These are phyloP conservation scores for Cardamine occulta DNA, from an alignment of 345 rosid genomes.

Conservation along the genomic window DNA sequence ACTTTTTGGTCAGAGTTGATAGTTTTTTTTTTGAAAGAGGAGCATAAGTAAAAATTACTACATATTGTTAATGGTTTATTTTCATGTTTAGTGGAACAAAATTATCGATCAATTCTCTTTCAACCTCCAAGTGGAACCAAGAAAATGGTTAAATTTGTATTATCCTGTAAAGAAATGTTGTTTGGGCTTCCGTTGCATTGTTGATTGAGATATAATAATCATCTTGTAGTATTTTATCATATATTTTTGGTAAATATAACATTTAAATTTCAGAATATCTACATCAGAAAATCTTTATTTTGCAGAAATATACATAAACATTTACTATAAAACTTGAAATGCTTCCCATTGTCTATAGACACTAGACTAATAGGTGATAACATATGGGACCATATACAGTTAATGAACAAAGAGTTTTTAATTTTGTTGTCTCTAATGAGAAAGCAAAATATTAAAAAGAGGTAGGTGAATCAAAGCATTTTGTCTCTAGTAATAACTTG, in stretches of 20 bases:
- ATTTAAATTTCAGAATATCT: slow-evolving; percentile 1
- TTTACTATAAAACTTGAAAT: slow-evolving; percentile 18
- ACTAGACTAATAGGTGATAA: slow-evolving; percentile 24
- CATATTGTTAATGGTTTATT: background rate
- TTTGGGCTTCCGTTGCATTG: slow-evolving; percentile 1
- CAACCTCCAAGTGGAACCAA: background rate
- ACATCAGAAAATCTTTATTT: background rate
- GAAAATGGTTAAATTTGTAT: background rate
- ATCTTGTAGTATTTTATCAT: background rate
- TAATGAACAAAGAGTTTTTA: slow-evolving; percentile 25
- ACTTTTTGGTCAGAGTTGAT: background rate
- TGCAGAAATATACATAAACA: slow-evolving; percentile 5
- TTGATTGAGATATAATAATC: background rate
- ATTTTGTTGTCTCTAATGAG: slow-evolving; percentile 32
- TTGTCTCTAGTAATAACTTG: slow-evolving; percentile 23
- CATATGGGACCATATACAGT: slow-evolving; percentile 40
- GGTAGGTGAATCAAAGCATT: slow-evolving; percentile 25
- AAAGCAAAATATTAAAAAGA: slow-evolving; percentile 29
- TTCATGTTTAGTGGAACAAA: background rate
- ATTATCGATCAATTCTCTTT: slow-evolving; percentile 7
- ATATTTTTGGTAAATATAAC: background rate
- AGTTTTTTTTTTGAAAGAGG: background rate
- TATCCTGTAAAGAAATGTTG: background rate
- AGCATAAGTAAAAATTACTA: background rate
- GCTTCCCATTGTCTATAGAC: slow-evolving; percentile 16